Percentiles rank a stretch among this genome's conserved stretches.
Evolutionary conservation across 768 basidiomycete species (phyloP).

Genomic region (Candolleomyces efflorescens): DNA sequence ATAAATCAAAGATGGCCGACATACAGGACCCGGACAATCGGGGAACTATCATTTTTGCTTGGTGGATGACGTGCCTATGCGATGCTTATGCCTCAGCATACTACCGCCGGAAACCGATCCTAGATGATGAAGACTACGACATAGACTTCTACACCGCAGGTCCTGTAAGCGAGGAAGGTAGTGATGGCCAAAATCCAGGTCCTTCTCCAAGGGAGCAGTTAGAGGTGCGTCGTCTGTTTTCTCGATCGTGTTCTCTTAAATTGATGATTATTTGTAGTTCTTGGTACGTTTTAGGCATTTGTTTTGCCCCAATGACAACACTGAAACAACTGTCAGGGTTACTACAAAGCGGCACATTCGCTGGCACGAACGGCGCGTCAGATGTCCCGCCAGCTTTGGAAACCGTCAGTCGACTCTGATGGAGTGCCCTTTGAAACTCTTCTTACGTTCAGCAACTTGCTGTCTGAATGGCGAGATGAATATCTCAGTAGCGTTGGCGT

Average conservation of each 20-base stretch:
- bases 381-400: slow-evolving; percentile 80
- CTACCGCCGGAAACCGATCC: slow-evolving; percentile 78
- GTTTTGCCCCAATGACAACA: slow-evolving; percentile 3
- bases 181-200: slow-evolving; percentile 40
- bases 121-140: slow-evolving; percentile 89
- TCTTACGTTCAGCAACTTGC: slow-evolving; percentile 46
- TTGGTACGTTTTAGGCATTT: slow-evolving; percentile 45
- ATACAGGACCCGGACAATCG: slow-evolving; percentile 73
- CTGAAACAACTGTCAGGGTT: slow-evolving; percentile 48
- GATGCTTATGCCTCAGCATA: slow-evolving; percentile 84
- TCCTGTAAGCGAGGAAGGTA: slow-evolving; percentile 45
- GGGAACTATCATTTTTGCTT: slow-evolving; percentile 86
- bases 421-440: slow-evolving; percentile 74
- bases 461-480: slow-evolving; percentile 71
- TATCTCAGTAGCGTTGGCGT: slow-evolving; percentile 80
- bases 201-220: slow-evolving; percentile 75
- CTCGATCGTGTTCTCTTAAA: not conserved
- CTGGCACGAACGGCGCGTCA: slow-evolving; percentile 80
- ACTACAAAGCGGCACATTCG: slow-evolving; percentile 79
- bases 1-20: slow-evolving; percentile 70
- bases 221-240: slow-evolving; percentile 46
- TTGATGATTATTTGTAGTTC: slow-evolving; percentile 41
- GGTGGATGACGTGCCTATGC: slow-evolving; percentile 88
- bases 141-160: slow-evolving; percentile 84
- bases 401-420: slow-evolving; percentile 67